Evolutionary conservation across 2,329 filamentous ascomycete genomes (phyloP), one percentile per base, ranked within the genome.

Genomic region (Beauveria australis): DNA sequence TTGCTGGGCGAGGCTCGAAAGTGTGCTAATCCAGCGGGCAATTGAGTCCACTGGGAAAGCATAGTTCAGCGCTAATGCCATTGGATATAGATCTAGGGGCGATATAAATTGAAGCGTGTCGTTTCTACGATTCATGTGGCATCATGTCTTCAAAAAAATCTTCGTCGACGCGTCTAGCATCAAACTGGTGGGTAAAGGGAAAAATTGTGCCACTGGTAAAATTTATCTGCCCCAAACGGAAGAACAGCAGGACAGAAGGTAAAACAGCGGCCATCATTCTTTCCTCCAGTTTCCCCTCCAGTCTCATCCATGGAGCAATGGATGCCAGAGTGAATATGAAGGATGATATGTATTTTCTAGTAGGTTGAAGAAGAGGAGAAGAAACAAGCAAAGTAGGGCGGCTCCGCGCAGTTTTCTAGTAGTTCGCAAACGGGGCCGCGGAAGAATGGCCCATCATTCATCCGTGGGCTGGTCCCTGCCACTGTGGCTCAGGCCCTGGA

Each of bases 271-370:
- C 24, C 26, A 16, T 28, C 72, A 61, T 67, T 86, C 85, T 89
- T 69, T 85, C 85, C 84, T 84, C 80, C 84, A 81, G 76, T 88
- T 88, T 88, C 86, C 86, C 86, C 84, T 88, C 85, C 81, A 78
- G 73, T 66, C 64, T 70, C 77, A 78, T 80, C 77, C 81, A 77
- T 76, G 72, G 75, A 74, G 73, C 71, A 77, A 55, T 75, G 77
- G 78, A 81, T 76, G 74, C 78, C 80, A 82, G 84, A 88, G 85
- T 88, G 85, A 87, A 89, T 88, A 82, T 81, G 82, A 77, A 80
- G 79, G 79, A 80, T 77, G 72, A 55, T 61, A 66, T 68, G 65
- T 59, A 68, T 71, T 74, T 75, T 75, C 74, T 75, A 76, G 74
- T 76, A 76, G 74, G 72, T 76, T 75, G 70, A 69, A 68, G 61